Evolutionary conservation across 345 rosid species (phyloP).

Genomic region (Theobroma cacao): DNA sequence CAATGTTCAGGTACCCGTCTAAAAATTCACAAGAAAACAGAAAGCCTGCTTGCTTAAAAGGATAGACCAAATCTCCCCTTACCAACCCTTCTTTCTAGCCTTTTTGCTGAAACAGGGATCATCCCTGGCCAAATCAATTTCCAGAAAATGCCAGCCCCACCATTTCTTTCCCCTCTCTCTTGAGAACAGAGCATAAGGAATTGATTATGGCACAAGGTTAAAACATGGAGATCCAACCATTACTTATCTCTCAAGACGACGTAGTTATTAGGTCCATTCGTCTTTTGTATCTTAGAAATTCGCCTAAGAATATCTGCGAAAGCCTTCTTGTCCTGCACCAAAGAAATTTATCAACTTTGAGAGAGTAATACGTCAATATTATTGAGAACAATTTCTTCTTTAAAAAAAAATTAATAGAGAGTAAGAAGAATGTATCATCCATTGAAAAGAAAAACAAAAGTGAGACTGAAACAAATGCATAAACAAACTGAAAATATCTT

Average conservation of each 20-base stretch:
- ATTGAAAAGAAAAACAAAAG: not conserved
- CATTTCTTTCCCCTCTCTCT: too few relatives aligned
- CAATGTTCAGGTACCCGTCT: not conserved
- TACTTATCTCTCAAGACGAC: slow-evolving; percentile 74
- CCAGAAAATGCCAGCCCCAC: too few relatives aligned
- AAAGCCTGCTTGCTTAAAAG: not conserved
- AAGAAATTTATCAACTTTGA: not conserved
- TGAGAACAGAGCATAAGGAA: too few relatives aligned
- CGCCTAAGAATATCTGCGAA: slow-evolving; percentile 75
- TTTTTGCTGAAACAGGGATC: not conserved
- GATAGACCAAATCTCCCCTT: not conserved
- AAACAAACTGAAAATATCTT: not conserved
- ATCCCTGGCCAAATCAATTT: too few relatives aligned
- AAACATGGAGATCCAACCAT: slow-evolving; percentile 2
- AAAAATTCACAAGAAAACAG: not conserved
- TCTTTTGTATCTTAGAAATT: slow-evolving; percentile 91
- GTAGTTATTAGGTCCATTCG: slow-evolving; percentile 55
- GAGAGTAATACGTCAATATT: not conserved
- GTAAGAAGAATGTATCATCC: too few relatives aligned
- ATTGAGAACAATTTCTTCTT: too few relatives aligned
- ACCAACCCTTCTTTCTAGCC: not conserved
- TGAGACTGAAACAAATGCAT: not conserved
- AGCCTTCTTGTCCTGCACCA: slow-evolving; percentile 76
- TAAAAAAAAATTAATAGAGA: too few relatives aligned
- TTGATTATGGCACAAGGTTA: not conserved